Evolutionary conservation across 2,329 filamentous ascomycete genomes (phyloP), one percentile per base, ranked within the genome.

Genomic region (Apiospora pterosperma): DNA sequence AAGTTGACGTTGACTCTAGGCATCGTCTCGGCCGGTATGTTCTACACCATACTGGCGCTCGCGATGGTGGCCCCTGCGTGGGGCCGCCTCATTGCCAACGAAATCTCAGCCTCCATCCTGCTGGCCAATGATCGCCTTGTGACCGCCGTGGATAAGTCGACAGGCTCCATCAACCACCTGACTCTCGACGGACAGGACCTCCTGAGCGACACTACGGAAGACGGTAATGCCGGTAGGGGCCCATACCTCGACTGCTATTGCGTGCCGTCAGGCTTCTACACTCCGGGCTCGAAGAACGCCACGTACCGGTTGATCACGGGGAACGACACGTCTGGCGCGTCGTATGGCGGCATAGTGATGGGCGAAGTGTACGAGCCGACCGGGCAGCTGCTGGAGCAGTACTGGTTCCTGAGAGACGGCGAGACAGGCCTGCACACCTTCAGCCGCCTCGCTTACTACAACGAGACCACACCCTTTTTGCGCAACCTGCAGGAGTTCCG

Each of bases 241-340:
- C 84, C 85, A 1, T 88, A 89, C 69, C 81, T 89, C 6, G 87
- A 90, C 72, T 90, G 87, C 72, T 87, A 89, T 74, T 90, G 87
- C 70, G 85, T 79, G 0, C 85, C 85, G 1, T 80, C 78, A 0
- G 87, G 87, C 0, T 84, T 83, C 69, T 90, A 86, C 76, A 89
- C 85, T 0, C 85, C 87, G 0, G 86, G 86, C 0, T 77, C 76
- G 5, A 82, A 80, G 12, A 78, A 75, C 5, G 80, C 84, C 0
- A 78, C 74, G 2, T 86, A 84, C 69, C 74, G 82, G 65, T 76
- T 88, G 7, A 82, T 85, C 66, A 76, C 80, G 21, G 85, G 84
- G 16, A 78, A 75, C 10, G 85, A 88, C 72, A 77, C 77, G 1
- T 79, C 78, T 0, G 81, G 82, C 0, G 83, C 80, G 0, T 71